phyloP scores from a whole-genome alignment of 345 rosid species.

The Rhodamnia rubescens region DNA sequence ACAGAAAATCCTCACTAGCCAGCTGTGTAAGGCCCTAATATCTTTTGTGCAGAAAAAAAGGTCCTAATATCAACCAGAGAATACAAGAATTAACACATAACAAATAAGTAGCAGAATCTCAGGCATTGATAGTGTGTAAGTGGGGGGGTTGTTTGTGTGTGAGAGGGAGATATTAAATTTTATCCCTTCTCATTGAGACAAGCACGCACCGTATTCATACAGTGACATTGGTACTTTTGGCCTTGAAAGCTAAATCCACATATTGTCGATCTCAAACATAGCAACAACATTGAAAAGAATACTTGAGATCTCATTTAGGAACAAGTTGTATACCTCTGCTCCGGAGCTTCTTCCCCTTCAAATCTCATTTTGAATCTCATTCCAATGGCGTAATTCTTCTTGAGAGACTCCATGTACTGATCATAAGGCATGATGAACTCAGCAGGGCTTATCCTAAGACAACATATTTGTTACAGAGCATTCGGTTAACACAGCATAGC shows the following conservation, averaged over 20 bases:
- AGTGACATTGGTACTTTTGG: background rate
- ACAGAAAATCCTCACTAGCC: background rate
- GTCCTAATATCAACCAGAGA: background rate
- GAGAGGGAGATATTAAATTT: background rate
- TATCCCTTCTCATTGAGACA: background rate
- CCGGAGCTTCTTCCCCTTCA: conserved; percentile 91
- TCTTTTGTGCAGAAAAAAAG: background rate
- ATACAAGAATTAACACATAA: background rate
- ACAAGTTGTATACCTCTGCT: conserved; percentile 45
- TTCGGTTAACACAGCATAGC: background rate
- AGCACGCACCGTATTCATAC: background rate
- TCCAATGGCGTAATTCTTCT: conserved; percentile 59
- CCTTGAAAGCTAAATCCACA: background rate
- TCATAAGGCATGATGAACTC: conserved; percentile 82
- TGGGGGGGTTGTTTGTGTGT: background rate
- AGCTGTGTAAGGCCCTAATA: background rate
- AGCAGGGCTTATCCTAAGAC: conserved; percentile 65
- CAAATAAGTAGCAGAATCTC: background rate
- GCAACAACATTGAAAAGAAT: background rate
- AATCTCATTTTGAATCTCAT: conserved; percentile 90
- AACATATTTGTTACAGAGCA: background rate
- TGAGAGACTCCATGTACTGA: conserved; percentile 60
- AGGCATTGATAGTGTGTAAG: background rate
- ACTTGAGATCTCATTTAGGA: background rate
- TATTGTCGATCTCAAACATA: background rate